phyloP scores from a whole-genome alignment of 2,329 filamentous ascomycete genomes.

The Aspergillus sp. region DNA sequence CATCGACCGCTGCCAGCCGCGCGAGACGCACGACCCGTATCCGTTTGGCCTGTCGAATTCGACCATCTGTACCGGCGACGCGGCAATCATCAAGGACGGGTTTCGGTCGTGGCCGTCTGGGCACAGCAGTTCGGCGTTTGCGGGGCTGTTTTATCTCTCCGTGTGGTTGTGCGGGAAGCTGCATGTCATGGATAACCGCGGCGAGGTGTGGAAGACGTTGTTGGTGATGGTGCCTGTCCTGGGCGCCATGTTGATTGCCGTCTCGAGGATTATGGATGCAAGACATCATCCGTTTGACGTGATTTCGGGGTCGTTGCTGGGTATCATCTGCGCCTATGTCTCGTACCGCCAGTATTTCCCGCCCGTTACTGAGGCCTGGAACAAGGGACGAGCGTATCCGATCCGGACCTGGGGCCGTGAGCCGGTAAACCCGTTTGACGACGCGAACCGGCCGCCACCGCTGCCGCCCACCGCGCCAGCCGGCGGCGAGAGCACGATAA shows the following conservation, averaged over 20 bases:
- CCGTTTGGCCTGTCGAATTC: slow-evolving; percentile 39
- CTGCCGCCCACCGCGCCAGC: too few species aligned
- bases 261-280: slow-evolving; percentile 54
- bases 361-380: slow-evolving; percentile 46
- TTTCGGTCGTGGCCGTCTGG: slow-evolving; percentile 52
- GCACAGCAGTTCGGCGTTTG: slow-evolving; percentile 41
- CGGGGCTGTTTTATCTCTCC: slow-evolving; percentile 52
- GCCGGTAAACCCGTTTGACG: slow-evolving; percentile 21
- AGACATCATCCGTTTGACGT: slow-evolving; percentile 56
- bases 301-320: slow-evolving; percentile 47
- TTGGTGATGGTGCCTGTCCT: slow-evolving; percentile 47
- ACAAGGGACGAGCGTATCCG: slow-evolving; percentile 51
- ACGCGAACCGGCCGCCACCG: background rate
- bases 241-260: slow-evolving; percentile 47
- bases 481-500: slow-evolving; percentile 14
- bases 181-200: slow-evolving; percentile 51
- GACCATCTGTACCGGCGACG: slow-evolving; percentile 45
- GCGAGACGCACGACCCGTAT: slow-evolving; percentile 20
- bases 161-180: slow-evolving; percentile 53
- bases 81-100: slow-evolving; percentile 48
- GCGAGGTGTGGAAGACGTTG: slow-evolving; percentile 53
- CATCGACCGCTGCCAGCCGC: slow-evolving; percentile 47
- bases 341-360: slow-evolving; percentile 55
- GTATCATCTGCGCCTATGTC: slow-evolving; percentile 44
- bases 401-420: slow-evolving; percentile 50